Evolutionary conservation across 2,329 filamentous ascomycete species (phyloP), one percentile per base, ranked within the genome.

Genomic region (Aspergillus flavus): DNA sequence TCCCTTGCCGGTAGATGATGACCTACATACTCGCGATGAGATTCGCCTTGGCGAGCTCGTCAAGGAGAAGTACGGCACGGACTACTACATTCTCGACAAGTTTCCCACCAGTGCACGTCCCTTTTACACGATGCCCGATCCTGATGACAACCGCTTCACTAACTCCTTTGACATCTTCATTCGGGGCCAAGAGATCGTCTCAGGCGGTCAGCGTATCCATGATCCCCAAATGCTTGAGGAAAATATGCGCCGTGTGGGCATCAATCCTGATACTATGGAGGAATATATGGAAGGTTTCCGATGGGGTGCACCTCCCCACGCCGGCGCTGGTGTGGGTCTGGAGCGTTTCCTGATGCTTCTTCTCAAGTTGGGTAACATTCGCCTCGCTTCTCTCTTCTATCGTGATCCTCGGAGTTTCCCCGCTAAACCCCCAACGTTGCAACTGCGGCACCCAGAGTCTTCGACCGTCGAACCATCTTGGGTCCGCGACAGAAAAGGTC

Each of bases 81-180:
- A 97, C 72, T 97, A 96, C 81, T 97, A 95, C 78, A 90, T 97
- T 66, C 85, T 97, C 46, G 94, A 97, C 84, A 96, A 96, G 74
- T 97, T 97, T 82, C 94, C 94, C 0, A 83, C 87, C 26, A 89
- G 88, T 7, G 94, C 92, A 2, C 87, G 94, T 50, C 94, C 94
- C 0, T 97, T 97, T 79, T 97, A 97, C 74, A 92, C 94, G 1
- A 94, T 96, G 86, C 90, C 90, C 32, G 92, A 96, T 66, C 86
- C 89, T 1, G 83, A 89, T 19, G 87, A 96, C 72, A 82, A 86
- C 14, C 83, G 85, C 39, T 87, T 89, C 75, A 97, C 94, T 57
- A 96, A 96, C 75, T 96, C 94, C 0, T 97, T 97, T 71, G 94
- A 97, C 75, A 96, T 97, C 62, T 97, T 97, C 80, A 86, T 97